Evolutionary conservation across 192 early-diverging fungal species (phyloP), one percentile per base, ranked within the genome.

Genomic region (Podila epicladia): DNA sequence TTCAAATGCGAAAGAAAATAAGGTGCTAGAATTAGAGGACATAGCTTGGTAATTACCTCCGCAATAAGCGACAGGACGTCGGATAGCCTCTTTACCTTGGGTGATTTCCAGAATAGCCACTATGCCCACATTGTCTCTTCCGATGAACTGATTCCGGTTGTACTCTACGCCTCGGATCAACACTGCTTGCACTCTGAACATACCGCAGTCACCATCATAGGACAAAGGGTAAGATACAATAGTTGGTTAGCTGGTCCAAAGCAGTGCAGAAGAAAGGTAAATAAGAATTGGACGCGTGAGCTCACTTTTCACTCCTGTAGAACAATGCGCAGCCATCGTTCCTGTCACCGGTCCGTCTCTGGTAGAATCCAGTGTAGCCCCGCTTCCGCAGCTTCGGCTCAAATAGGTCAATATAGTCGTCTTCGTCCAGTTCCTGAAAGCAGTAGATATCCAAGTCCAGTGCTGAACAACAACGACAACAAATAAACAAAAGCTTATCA

Each of bases 301-400:
- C 41, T 50, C 64, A 79, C 76, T 37, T 80, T 13, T 50, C 24
- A 9, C 63, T 55, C 5, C 66, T 65, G 48, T 60, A 80, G 45
- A 80, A 80, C 7, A 80, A n/a, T 11, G 77, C 77, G 26, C 77
- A 80, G 28, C 77, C 77, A 48, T 80, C 77, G 20, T 37, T 19
- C 35, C 73, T 80, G 7, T 57, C 11, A 1, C 77, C 77, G 19
- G 55, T 73, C 31, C 77, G 51, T 28, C 64, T 64, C 48, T 72
- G 62, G 62, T 32, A 80, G 24, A 60, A 12, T 9, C 66, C 65
- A 4, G 17, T 41, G 32, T 73, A 80, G 3, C 77, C 77, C 61
- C 71, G 60, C 22, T 26, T 51, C 1, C 15, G 20, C 17, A 80
- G 65, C 0, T 9, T 22, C 9, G 65, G 48, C 0, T 58, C 24